Evolutionary conservation across 768 basidiomycete species (phyloP).

Genomic region (Tricholoma hemisulphureum): DNA sequence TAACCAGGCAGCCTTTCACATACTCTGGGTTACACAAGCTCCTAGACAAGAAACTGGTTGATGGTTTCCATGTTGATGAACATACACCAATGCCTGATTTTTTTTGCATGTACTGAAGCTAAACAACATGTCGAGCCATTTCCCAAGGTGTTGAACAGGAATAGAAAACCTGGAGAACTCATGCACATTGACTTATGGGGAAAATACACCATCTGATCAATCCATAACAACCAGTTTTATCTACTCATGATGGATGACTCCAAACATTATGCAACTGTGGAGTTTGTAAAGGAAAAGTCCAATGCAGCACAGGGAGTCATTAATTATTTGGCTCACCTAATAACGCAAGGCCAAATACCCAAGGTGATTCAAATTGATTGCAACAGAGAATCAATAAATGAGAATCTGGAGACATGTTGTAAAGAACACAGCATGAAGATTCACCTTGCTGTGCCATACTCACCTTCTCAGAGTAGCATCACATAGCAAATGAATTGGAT

Average conservation of each 20-base stretch:
- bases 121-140: no score
- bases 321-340: background rate
- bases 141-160: no score
- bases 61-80: no score
- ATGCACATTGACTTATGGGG: no score
- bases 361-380: background rate
- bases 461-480: conserved; percentile 32
- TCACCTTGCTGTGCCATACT: conserved; percentile 27
- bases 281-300: background rate
- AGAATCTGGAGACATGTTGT: background rate
- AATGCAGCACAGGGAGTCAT: background rate
- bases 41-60: no score
- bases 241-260: conserved; percentile 4
- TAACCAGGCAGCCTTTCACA: no score
- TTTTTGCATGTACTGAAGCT: no score
- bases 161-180: no score
- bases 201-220: no score
- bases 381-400: background rate
- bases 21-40: no score
- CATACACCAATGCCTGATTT: no score
- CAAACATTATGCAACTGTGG: background rate
- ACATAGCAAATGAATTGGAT: conserved; percentile 32
- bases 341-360: background rate
- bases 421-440: conserved; percentile 24
- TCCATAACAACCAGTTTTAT: conserved; percentile 10